Conservation (phyloP, 495 filamentous ascomycete genomes). For the Talaromyces ruber region DNA sequence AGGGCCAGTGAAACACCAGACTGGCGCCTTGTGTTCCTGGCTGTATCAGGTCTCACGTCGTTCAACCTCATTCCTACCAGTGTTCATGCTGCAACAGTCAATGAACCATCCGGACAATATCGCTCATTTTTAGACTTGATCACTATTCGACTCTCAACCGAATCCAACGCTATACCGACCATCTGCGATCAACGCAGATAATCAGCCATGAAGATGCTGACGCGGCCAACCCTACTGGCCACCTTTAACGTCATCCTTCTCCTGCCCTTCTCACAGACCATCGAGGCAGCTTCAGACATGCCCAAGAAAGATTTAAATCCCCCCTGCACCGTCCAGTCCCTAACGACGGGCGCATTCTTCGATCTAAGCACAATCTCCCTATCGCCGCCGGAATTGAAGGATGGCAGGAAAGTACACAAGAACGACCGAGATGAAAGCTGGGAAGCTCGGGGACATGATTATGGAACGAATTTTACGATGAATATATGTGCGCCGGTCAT, state of each 20-base stretch:
- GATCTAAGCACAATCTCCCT: slow-evolving; percentile 74
- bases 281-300: slow-evolving; percentile 17
- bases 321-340: slow-evolving; percentile 74
- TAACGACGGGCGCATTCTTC: slow-evolving; percentile 72
- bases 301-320: slow-evolving; percentile 26
- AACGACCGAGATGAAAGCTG: slow-evolving; percentile 65
- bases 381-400: slow-evolving; percentile 36
- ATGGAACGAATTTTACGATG: slow-evolving; percentile 83
- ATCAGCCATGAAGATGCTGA: slow-evolving; percentile 4
- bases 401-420: slow-evolving; percentile 49
- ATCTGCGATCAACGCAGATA: not conserved
- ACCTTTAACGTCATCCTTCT: slow-evolving; percentile 6
- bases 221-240: not conserved
- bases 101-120: not conserved
- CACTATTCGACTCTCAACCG: not conserved
- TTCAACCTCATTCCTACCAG: not conserved
- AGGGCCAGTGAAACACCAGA: not conserved
- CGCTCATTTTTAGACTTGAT: not conserved
- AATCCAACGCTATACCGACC: not conserved
- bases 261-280: slow-evolving; percentile 16
- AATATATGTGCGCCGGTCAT: slow-evolving; percentile 90
- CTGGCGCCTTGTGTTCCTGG: not conserved
- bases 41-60: not conserved
- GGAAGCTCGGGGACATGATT: slow-evolving; percentile 75
- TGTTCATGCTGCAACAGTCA: not conserved